A percentile compares a stretch with the other conserved stretches of the same genome.
Conservation (phyloP, 1,284 basidiomycete species). For the Heliocybe sulcata region DNA sequence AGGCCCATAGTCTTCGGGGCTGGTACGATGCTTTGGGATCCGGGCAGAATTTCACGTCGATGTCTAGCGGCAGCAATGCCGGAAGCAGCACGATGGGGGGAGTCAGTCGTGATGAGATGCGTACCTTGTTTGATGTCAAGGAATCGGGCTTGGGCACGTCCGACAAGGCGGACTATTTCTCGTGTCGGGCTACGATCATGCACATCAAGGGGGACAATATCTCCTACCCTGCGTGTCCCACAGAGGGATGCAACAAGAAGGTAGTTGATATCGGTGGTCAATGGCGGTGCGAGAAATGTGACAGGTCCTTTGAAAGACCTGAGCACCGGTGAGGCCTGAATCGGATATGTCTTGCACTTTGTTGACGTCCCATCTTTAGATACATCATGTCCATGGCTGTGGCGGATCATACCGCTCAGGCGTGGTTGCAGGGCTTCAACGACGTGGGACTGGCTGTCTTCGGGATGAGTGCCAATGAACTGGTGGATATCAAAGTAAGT, state of each 20-base stretch:
- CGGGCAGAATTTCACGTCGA: slow-evolving; percentile 61
- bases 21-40: slow-evolving; percentile 83
- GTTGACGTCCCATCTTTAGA: slow-evolving; percentile 30
- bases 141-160: slow-evolving; percentile 70
- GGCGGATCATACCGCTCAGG: slow-evolving; percentile 83
- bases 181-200: slow-evolving; percentile 77
- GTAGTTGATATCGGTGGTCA: slow-evolving; percentile 59
- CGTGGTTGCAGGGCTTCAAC: slow-evolving; percentile 96
- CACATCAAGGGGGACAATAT: slow-evolving; percentile 87
- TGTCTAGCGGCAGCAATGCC: slow-evolving; percentile 31
- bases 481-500: slow-evolving; percentile 65
- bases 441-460: slow-evolving; percentile 81
- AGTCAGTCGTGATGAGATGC: slow-evolving; percentile 68
- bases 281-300: slow-evolving; percentile 96
- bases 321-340: slow-evolving; percentile 65
- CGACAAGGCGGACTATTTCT: slow-evolving; percentile 84
- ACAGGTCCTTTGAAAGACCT: slow-evolving; percentile 65
- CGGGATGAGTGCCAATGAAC: slow-evolving; percentile 75
- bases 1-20: slow-evolving; percentile 82
- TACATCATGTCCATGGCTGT: slow-evolving; percentile 90
- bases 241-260: slow-evolving; percentile 87
- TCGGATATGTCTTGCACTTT: slow-evolving; percentile 2
- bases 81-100: slow-evolving; percentile 28
- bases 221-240: slow-evolving; percentile 87
- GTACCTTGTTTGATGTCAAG: slow-evolving; percentile 79